Base-by-base conservation (phyloP, 768 basidiomycete species). In the Pleurotus platypus region DNA sequence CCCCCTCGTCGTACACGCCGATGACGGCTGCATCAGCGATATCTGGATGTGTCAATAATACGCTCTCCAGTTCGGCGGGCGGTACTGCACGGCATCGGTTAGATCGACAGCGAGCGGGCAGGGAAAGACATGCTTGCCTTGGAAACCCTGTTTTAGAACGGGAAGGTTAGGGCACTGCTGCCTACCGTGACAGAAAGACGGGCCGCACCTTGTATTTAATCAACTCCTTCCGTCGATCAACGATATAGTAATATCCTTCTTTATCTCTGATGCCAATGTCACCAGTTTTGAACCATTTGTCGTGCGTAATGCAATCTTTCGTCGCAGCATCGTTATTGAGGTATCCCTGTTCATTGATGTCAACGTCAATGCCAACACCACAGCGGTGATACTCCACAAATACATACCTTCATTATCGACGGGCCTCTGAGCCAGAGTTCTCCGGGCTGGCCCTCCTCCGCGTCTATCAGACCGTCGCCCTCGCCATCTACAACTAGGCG, bases 271-370 rank as follows among this genome's bases (percentile, higher is more conserved):
- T 67, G 1, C 81, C 89, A 49, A 95, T 81, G 67, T 96, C 94
- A 1, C 94, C 92, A 0, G 93, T 94, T 77, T 89, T 92, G 74
- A 93, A 86, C 91, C 91, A 97, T 2, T 83, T 79, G 49, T 91
- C 87, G 0, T 70, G 69, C 0, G 87, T 90, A 61, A 95, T 86
- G 5, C 85, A 70, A 12, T 84, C 78, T 20, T 74, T 71, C 1
- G 92, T 95, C 3, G 92, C 91, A 27, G 74, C 72, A 2, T 75
- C 72, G 59, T 94, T 91, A 62, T 85, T 85, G 60, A 88, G 70
- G 64, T 94, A 94, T 8, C 92, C 90, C 85, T 86, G 55, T 2
- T 35, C 24, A 26, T 26, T 4, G 24, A 26, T n/a, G n/a, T 9
- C 2, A 39, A 24, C 13, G 48, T 16, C 22, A 5, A 27, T 20